Conservation (phyloP, 345 rosid species). For the Murraya paniculata region DNA sequence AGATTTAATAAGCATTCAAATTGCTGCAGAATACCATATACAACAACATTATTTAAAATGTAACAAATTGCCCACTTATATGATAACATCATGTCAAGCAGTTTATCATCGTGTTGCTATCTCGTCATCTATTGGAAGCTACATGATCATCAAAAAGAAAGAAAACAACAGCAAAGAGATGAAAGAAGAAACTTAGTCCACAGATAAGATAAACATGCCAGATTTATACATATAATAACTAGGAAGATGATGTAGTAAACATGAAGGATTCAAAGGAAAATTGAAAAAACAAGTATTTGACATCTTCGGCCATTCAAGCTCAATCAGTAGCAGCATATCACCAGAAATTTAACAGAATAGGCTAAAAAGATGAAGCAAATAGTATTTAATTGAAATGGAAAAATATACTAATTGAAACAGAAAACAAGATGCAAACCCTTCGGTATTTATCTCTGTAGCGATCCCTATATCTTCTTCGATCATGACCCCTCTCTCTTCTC, state of each 20-base stretch:
- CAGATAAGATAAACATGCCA: background rate
- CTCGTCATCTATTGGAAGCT: background rate
- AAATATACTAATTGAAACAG: background rate
- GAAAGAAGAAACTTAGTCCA: background rate
- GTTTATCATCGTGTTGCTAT: background rate
- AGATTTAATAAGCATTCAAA: background rate
- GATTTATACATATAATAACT: background rate
- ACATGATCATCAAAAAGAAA: background rate
- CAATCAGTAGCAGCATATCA: background rate
- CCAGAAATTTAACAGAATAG: background rate
- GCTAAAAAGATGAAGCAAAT: background rate
- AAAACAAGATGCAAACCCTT: slow-evolving; percentile 25
- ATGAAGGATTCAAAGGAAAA: background rate
- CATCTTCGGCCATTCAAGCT: background rate
- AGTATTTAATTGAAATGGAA: background rate
- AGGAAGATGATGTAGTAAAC: background rate
- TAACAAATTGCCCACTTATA: background rate
- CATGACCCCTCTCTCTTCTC: slow-evolving; percentile 41
- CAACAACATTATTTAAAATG: background rate
- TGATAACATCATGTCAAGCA: background rate
- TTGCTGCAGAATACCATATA: background rate
- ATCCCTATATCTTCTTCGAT: slow-evolving; percentile 28
- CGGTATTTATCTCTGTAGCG: slow-evolving; percentile 35
- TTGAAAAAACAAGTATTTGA: background rate
- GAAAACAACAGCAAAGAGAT: no score